These are phyloP conservation scores for Radiomyces spectabilis DNA, from an alignment of 192 early-diverging fungal genomes.

Conservation along the genomic window DNA sequence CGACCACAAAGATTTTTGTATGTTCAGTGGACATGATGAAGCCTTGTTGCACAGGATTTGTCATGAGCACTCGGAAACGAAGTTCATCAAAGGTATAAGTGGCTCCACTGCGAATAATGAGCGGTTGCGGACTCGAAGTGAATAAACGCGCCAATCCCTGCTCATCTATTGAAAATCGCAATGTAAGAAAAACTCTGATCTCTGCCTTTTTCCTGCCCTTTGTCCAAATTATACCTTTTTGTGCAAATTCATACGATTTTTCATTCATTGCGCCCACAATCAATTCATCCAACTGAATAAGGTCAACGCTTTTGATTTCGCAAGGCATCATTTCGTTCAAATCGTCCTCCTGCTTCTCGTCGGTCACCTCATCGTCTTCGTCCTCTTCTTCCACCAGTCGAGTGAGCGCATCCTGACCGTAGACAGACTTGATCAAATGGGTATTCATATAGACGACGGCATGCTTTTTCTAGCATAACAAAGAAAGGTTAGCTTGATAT, in stretches of 20 bases:
- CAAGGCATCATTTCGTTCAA: not conserved
- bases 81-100: conserved; percentile 22
- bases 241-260: conserved; percentile 40
- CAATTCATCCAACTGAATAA: conserved; percentile 55
- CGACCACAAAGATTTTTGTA: conserved; percentile 48
- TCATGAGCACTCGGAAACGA: conserved; percentile 44
- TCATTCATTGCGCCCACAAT: conserved; percentile 51
- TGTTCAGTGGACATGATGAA: conserved; percentile 31
- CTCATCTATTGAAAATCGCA: conserved; percentile 9
- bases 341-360: not conserved
- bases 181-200: conserved; percentile 22
- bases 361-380: not conserved
- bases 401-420: conserved; percentile 12
- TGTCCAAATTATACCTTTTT: conserved; percentile 22
- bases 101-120: conserved; percentile 32
- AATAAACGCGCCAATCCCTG: conserved; percentile 22
- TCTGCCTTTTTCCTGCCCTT: conserved; percentile 9
- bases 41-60: conserved; percentile 62
- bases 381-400: conserved; percentile 12
- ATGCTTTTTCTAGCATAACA: not conserved
- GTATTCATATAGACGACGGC: conserved; percentile 1
- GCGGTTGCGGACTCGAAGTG: conserved; percentile 16
- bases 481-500: not conserved
- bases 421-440: conserved; percentile 14
- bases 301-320: conserved; percentile 26